phyloP scores from a whole-genome alignment of 345 rosid species.

The Boechera retrofracta region DNA sequence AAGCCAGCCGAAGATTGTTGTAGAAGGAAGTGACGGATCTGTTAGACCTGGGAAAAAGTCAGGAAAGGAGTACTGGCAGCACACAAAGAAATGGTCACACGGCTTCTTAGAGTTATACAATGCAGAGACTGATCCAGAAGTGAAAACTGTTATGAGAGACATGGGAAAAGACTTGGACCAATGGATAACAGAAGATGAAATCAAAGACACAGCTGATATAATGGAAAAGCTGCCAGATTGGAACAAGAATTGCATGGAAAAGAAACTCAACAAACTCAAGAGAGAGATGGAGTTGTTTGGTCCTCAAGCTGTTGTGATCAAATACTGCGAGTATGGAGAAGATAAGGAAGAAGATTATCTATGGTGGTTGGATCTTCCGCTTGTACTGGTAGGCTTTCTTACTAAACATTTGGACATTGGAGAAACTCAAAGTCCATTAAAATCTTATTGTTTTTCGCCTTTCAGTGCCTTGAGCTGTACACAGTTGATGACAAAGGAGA shows the following conservation, averaged over 20 bases:
- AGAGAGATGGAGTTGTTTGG: slow-evolving; percentile 93
- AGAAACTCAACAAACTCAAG: slow-evolving; percentile 78
- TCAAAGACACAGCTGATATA: slow-evolving; percentile 79
- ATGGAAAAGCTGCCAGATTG: slow-evolving; percentile 62
- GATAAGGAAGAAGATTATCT: slow-evolving; percentile 83
- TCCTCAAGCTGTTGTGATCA: slow-evolving; percentile 92
- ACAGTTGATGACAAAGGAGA: slow-evolving; percentile 61
- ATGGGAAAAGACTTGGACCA: slow-evolving; percentile 89
- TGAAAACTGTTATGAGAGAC: slow-evolving; percentile 80
- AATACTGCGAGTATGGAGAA: slow-evolving; percentile 81
- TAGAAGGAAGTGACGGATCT: slow-evolving; percentile 90
- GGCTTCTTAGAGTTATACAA: slow-evolving; percentile 81
- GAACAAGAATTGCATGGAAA: slow-evolving; percentile 72
- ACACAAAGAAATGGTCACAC: slow-evolving; percentile 92
- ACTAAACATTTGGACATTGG: not conserved
- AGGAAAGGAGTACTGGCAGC: slow-evolving; percentile 91
- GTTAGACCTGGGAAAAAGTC: slow-evolving; percentile 74
- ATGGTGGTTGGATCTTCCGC: slow-evolving; percentile 98
- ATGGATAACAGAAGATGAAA: slow-evolving; percentile 93
- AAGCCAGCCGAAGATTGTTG: slow-evolving; percentile 58
- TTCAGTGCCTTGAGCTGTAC: slow-evolving; percentile 86
- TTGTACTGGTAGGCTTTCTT: slow-evolving; percentile 66
- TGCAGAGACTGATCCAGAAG: slow-evolving; percentile 83
- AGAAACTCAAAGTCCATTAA: slow-evolving; percentile 3
- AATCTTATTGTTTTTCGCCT: slow-evolving; percentile 26